Conservation (phyloP, 495 filamentous ascomycete genomes). For the Lindgomyces ingoldianus region DNA sequence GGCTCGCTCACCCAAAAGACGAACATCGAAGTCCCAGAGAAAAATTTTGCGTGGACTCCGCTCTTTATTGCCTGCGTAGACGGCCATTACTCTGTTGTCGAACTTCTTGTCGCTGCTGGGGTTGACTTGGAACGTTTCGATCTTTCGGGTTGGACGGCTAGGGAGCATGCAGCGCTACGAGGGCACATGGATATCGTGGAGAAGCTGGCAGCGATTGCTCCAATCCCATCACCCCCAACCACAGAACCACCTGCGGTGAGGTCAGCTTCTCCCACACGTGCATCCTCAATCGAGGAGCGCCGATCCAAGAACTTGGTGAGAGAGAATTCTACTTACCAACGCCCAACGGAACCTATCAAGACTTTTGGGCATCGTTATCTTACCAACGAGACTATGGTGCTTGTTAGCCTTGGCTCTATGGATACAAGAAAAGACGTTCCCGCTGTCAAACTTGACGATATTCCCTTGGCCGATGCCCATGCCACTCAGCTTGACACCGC, state of each 20-base stretch:
- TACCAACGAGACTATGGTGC: slow-evolving; percentile 80
- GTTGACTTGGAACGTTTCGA: slow-evolving; percentile 72
- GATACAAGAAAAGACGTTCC: slow-evolving; percentile 79
- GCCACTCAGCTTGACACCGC: slow-evolving; percentile 92
- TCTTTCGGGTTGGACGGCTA: slow-evolving; percentile 90
- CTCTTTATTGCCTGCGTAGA: slow-evolving; percentile 90
- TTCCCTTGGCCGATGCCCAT: slow-evolving; percentile 83
- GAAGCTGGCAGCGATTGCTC: slow-evolving; percentile 59
- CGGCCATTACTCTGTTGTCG: slow-evolving; percentile 68
- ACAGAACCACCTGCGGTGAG: slow-evolving; percentile 46
- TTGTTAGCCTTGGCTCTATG: slow-evolving; percentile 92
- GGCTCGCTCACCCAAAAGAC: slow-evolving; percentile 69
- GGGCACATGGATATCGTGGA: slow-evolving; percentile 81
- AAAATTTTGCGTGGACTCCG: slow-evolving; percentile 89
- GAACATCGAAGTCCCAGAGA: slow-evolving; percentile 75
- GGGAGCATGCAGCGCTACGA: slow-evolving; percentile 86
- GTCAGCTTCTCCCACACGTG: slow-evolving; percentile 33
- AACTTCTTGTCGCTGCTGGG: slow-evolving; percentile 71
- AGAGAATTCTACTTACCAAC: slow-evolving; percentile 43
- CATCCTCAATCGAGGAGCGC: slow-evolving; percentile 56
- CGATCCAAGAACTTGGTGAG: slow-evolving; percentile 51
- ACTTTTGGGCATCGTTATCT: slow-evolving; percentile 96
- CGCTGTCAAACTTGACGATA: slow-evolving; percentile 84
- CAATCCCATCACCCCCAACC: slow-evolving; percentile 49
- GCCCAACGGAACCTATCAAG: slow-evolving; percentile 74